Base-by-base conservation (phyloP, 139 green algal genomes). In the Chlamydomonas incerta region DNA sequence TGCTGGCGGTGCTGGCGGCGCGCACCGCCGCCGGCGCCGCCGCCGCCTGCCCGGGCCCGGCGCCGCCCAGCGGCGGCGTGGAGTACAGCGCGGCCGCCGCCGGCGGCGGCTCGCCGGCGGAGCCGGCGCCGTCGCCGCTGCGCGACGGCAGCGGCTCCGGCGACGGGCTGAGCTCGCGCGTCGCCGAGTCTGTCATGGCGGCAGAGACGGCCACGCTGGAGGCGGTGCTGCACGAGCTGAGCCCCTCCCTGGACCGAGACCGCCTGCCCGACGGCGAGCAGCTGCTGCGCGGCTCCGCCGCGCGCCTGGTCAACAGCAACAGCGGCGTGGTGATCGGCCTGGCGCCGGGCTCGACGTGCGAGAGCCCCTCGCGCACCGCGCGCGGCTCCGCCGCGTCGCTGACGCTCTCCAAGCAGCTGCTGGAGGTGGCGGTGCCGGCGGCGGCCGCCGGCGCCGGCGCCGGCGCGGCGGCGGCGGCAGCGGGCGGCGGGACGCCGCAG, bases 161-260 rank as follows among this genome's bases (percentile, higher is more conserved):
- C 41, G 41, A 50, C 41, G 41, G 41, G n/a, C n/a, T n/a, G n/a
- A n/a, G n/a, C n/a, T n/a, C n/a, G n/a, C n/a, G n/a, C n/a, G n/a
- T n/a, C n/a, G n/a, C n/a, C n/a, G 62, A 14, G 26, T 14, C 62
- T 23, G n/a, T 33, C 46, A 24, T 46, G 23, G 24, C 58, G 29
- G 50, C 29, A 1, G 72, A 24, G 34, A 37, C 47, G 8, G 57
- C 57, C 9, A 10, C 34, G 10, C 34, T 81, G 11, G 74, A 31
- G 28, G 34, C 57, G 57, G 74, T 81, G 23, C 57, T 81, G 57
- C 17, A 70, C 33, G 74, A 69, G 9, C 74, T 81, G 29, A 31
- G 23, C 4, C 74, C 74, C 57, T 81, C 74, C 0, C 55, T 81
- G 74, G 74, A 81, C 74, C 73, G 73, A 5, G 31, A 69, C 14